Evolutionary conservation across 495 filamentous ascomycete species (phyloP), one percentile per base, ranked within the genome.

Genomic region (Hyaloscypha bicolor): DNA sequence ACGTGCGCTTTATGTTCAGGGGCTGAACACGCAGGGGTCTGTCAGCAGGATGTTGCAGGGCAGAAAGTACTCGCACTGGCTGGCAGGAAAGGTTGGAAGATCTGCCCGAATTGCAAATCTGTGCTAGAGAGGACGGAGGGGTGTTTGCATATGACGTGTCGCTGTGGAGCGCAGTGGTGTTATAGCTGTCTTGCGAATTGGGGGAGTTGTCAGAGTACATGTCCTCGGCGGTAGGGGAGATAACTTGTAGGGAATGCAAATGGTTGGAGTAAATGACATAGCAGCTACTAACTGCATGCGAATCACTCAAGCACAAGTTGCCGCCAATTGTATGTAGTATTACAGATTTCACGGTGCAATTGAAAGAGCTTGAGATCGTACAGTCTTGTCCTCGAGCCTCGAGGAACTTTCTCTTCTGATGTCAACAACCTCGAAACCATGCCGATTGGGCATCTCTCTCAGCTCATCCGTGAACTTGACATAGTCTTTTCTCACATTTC

Each of bases 101-200:
- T 71, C 22, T 85, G 81, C 62, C 72, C 73, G 35, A 72, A 69
- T n/a, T 85, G 82, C 68, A 62, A 69, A 45, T 67, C 72, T 9
- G 64, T 81, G 19, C 73, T 85, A 19, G 83, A 85, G 71, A 80
- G 81, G 63, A 71, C 64, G 29, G 77, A 78, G 30, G 84, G 80
- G 0, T 86, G 84, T 65, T 76, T 81, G 59, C 82, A 85, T 71
- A 84, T 86, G 81, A 85, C 78, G 6, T 86, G 83, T 64, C 75
- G 73, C 45, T 85, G 82, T 74, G 75, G 79, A 9, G 75, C 75
- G 1, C 71, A 83, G 52, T 86, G 85, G 73, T 85, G 84, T 71
- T 86, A 83, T 63, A 80, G 79, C 21, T 86, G 83, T 67, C 48
- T 65, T 53, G n/a, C 55, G 16, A 29, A 72, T 70, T 64, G 67